A percentile compares a stretch with the other conserved stretches of the same genome.
Conservation (phyloP, 225 moss, liverwort and hornwort genomes). For the Climacium dendroides region DNA sequence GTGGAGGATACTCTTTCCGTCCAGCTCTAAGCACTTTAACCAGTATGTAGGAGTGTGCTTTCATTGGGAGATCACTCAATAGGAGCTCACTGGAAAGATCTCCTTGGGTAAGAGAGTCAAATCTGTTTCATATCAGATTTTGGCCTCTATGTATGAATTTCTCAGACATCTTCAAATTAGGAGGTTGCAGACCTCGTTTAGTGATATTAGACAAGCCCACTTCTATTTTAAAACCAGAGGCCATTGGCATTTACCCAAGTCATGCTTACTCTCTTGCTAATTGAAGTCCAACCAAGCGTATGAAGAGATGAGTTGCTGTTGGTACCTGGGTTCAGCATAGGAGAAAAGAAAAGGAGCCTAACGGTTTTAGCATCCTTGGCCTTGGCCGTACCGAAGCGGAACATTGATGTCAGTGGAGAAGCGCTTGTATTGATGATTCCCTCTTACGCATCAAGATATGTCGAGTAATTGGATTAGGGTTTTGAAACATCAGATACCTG, state of each 20-base stretch:
- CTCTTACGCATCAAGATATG: background rate
- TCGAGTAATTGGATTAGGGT: background rate
- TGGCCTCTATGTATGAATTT: background rate
- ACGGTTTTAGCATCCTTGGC: background rate
- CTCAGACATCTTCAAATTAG: background rate
- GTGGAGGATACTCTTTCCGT: background rate
- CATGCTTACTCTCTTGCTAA: background rate
- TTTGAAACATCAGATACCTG: background rate
- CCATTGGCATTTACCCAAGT: background rate
- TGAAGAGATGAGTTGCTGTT: background rate
- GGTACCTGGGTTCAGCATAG: background rate
- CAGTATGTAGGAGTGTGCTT: no score
- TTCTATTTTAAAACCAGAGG: background rate
- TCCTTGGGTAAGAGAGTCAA: background rate
- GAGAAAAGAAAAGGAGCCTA: background rate
- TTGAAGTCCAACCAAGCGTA: background rate
- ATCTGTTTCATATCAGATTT: background rate
- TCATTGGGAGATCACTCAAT: background rate
- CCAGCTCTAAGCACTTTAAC: background rate
- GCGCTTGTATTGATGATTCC: background rate
- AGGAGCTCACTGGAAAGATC: background rate
- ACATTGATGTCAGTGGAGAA: background rate
- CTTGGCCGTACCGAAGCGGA: background rate
- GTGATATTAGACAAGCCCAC: background rate
- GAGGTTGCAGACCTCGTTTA: background rate